phyloP scores from a whole-genome alignment of 148 eudicot genomes.

The Rhododendron molle region DNA sequence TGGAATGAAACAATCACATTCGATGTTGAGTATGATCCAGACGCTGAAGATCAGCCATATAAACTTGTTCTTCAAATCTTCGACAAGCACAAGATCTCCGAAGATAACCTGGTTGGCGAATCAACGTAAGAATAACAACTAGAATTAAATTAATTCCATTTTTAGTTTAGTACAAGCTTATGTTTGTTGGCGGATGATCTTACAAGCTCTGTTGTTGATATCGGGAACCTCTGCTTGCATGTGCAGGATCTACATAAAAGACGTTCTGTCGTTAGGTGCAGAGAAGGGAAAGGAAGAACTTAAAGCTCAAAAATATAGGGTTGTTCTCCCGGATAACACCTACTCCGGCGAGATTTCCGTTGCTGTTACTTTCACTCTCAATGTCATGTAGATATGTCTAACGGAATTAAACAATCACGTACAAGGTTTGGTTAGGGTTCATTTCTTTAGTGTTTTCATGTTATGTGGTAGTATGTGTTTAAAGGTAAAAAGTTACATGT shows the following conservation, averaged over 20 bases:
- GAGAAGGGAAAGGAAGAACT: constrained; percentile 24
- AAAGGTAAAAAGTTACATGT: no score
- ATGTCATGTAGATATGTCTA: background rate
- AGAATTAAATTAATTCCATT: no score
- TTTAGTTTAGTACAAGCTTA: no score
- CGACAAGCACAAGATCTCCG: constrained; percentile 22
- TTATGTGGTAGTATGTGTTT: background rate
- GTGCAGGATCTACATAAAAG: constrained; percentile 30
- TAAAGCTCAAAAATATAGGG: constrained; percentile 18
- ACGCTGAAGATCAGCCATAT: background rate
- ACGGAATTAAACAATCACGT: background rate
- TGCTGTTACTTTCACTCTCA: constrained; percentile 20
- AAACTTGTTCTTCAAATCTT: constrained; percentile 24
- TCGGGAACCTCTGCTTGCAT: background rate
- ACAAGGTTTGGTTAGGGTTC: background rate
- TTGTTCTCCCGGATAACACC: constrained; percentile 17
- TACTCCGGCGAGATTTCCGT: constrained; percentile 32
- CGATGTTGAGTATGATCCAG: constrained; percentile 16
- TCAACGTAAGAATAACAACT: constrained; percentile 5
- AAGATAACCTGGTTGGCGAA: constrained; percentile 19
- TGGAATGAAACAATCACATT: constrained; percentile 28
- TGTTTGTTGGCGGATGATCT: background rate
- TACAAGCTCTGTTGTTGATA: background rate
- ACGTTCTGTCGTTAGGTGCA: constrained; percentile 17
- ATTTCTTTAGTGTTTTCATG: background rate